phyloP scores from a whole-genome alignment of 2,329 filamentous ascomycete genomes.

The Colletotrichum phormii region DNA sequence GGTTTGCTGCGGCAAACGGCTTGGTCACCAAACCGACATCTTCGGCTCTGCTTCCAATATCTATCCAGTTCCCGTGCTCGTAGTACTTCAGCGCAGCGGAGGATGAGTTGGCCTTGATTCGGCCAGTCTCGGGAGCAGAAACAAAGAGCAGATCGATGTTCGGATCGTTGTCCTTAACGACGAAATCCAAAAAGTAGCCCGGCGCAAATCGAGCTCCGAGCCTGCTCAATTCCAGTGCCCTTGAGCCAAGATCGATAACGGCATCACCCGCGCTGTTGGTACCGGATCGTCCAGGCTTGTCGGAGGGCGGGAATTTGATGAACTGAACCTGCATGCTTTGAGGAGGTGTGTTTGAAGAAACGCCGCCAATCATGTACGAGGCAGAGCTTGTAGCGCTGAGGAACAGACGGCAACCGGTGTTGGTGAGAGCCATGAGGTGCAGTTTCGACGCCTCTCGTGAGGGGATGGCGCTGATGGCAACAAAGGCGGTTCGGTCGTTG shows the following conservation, averaged over 20 bases:
- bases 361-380: slow-evolving; percentile 71
- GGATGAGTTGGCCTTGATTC: slow-evolving; percentile 73
- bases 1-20: slow-evolving; percentile 75
- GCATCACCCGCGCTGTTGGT: slow-evolving; percentile 47
- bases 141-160: slow-evolving; percentile 80
- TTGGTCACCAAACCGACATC: slow-evolving; percentile 82
- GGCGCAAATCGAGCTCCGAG: slow-evolving; percentile 77
- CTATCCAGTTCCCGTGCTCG: slow-evolving; percentile 85
- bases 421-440: slow-evolving; percentile 90
- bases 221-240: slow-evolving; percentile 60
- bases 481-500: slow-evolving; percentile 76
- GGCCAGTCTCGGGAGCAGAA: slow-evolving; percentile 87
- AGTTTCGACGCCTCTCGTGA: slow-evolving; percentile 83
- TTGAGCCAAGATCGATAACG: slow-evolving; percentile 60
- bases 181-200: slow-evolving; percentile 91
- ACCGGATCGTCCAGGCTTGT: slow-evolving; percentile 47
- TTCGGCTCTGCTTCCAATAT: slow-evolving; percentile 78
- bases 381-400: slow-evolving; percentile 88
- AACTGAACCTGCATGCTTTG: slow-evolving; percentile 98
- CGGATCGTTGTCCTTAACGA: slow-evolving; percentile 70
- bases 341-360: slow-evolving; percentile 77
- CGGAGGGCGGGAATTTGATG: slow-evolving; percentile 87
- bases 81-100: slow-evolving; percentile 71
- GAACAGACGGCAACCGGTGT: slow-evolving; percentile 91
- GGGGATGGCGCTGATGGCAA: slow-evolving; percentile 88